Conservation (phyloP, 768 basidiomycete genomes). For the Termitomyces sp. region DNA sequence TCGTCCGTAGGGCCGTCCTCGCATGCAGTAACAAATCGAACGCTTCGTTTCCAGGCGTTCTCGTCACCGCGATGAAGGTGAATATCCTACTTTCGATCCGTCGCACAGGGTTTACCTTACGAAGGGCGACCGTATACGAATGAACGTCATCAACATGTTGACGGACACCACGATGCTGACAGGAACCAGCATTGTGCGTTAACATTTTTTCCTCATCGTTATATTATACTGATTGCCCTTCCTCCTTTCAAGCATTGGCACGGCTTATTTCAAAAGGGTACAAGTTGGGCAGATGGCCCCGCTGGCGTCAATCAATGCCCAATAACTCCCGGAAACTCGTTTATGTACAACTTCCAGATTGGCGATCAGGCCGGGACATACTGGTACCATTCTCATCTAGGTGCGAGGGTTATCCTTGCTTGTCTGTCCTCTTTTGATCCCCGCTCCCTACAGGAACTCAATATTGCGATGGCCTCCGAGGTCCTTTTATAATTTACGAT, state of each 20-base stretch:
- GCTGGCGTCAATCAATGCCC: neutral
- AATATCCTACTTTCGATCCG: too few species aligned
- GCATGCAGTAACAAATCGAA: neutral
- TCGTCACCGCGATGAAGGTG: neutral
- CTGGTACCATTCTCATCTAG: constrained; percentile 6
- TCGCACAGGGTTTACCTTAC: neutral
- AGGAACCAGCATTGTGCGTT: constrained; percentile 1
- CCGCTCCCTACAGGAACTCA: neutral
- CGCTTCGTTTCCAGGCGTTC: neutral
- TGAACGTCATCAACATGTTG: constrained; percentile 1
- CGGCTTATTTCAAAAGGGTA: neutral
- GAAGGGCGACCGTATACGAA: neutral
- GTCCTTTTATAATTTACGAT: neutral
- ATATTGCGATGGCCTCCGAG: constrained; percentile 5
- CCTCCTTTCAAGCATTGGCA: constrained; percentile 1
- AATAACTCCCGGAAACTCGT: neutral
- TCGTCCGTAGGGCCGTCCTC: neutral
- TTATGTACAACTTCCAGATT: neutral
- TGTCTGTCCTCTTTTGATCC: neutral
- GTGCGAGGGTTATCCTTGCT: neutral
- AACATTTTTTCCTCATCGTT: neutral
- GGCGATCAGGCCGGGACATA: constrained; percentile 1
- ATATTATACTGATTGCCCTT: neutral
- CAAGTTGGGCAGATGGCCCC: constrained; percentile 2
- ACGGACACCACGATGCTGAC: constrained; percentile 3